These are phyloP conservation scores for Pistacia vera DNA, from an alignment of 345 rosid species.

Conservation along the genomic window DNA sequence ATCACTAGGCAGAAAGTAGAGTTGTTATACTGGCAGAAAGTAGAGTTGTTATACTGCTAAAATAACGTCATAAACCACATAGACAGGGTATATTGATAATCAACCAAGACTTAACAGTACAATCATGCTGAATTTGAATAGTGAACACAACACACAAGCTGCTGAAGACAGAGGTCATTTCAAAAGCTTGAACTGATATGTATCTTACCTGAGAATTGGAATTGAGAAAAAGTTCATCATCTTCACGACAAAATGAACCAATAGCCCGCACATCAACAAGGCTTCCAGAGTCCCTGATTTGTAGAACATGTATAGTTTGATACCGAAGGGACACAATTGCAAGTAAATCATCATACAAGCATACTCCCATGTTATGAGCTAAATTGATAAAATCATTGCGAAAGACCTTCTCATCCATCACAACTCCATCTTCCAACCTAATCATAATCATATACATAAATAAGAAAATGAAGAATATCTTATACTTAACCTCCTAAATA, in stretches of 20 bases:
- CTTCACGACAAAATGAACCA: slow-evolving; percentile 85
- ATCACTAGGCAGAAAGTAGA: not conserved
- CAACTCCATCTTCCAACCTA: slow-evolving; percentile 86
- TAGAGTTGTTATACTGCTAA: not conserved
- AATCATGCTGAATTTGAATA: not conserved
- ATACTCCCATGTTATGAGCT: slow-evolving; percentile 80
- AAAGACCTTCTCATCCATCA: slow-evolving; percentile 83
- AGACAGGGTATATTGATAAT: not conserved
- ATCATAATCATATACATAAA: slow-evolving; percentile 11
- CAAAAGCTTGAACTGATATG: slow-evolving; percentile 21
- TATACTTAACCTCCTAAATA: not conserved
- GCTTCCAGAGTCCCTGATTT: slow-evolving; percentile 86
- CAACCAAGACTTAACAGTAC: not conserved
- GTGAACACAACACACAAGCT: not conserved
- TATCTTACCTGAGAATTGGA: slow-evolving; percentile 73
- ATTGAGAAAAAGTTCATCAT: slow-evolving; percentile 89
- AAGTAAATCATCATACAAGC: slow-evolving; percentile 86
- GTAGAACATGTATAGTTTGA: slow-evolving; percentile 87
- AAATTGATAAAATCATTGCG: slow-evolving; percentile 79
- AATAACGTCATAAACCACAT: not conserved
- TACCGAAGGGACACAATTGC: slow-evolving; percentile 85
- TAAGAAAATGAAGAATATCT: not conserved
- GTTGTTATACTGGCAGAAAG: not conserved
- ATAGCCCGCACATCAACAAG: slow-evolving; percentile 89
- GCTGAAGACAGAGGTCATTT: slow-evolving; percentile 8